Conservation (phyloP, 257 asterid genomes). For the Datura wrightii region DNA sequence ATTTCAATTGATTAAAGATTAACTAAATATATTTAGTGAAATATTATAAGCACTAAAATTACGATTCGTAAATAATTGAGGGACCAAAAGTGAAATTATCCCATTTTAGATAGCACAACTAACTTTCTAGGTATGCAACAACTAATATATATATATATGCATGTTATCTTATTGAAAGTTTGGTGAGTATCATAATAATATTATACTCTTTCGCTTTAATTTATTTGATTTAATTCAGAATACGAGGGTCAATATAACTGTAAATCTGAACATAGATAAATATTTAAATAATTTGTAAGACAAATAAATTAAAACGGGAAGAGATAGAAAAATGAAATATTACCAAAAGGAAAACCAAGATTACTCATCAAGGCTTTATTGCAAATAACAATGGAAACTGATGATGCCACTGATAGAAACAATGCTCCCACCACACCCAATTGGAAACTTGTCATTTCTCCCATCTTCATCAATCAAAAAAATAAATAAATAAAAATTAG, state of each 20-base stretch:
- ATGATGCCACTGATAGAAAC: constrained; percentile 85
- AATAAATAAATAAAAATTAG: neutral
- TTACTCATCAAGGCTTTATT: constrained; percentile 93
- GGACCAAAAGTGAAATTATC: neutral
- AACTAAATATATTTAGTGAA: neutral
- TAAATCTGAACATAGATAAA: no score
- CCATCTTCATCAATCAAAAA: constrained; percentile 55
- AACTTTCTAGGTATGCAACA: neutral
- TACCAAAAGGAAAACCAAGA: constrained; percentile 90
- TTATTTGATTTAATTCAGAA: no score
- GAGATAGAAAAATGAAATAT: neutral
- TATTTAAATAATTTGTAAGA: no score
- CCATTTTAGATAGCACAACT: neutral
- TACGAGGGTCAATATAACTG: no score
- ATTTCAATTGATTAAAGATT: neutral
- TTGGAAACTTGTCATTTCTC: constrained; percentile 75
- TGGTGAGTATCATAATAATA: neutral
- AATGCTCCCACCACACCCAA: constrained; percentile 84
- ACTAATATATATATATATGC: neutral
- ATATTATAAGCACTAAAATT: neutral
- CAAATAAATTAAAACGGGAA: no score
- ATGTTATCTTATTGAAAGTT: neutral
- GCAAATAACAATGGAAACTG: constrained; percentile 89
- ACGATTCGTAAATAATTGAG: neutral
- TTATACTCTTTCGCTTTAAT: no score